Evolutionary conservation across 2,329 filamentous ascomycete genomes (phyloP), one percentile per base, ranked within the genome.

Genomic region (Chaetomium sp.): DNA sequence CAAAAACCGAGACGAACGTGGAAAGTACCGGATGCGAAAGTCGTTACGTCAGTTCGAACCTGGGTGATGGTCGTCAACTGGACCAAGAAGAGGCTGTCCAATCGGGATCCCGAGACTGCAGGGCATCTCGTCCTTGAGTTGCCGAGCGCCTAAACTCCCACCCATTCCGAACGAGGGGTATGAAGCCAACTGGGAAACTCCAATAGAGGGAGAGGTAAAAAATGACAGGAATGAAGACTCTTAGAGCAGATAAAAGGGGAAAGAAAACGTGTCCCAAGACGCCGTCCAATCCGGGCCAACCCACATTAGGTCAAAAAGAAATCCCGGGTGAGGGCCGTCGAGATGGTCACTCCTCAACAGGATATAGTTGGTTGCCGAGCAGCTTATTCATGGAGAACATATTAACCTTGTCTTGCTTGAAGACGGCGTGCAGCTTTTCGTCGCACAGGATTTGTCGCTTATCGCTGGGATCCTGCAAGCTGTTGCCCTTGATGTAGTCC

Each of bases 301-400:
- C 38, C 54, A 49, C 49, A 27, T 27, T 27, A 27, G 19, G 19
- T 27, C 11, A 42, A 42, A 40, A 48, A 43, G 38, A 40, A 45
- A 43, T 42, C 12, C 34, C 48, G 42, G 47, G n/a, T 36, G 19
- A 27, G 4, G 35, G n/a, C 36, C 19, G 19, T 4, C 33, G 14
- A 1, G 12, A 34, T 44, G n/a, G 43, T 52, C 54, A 60, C 46
- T 94, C 90, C 52, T 92, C 90, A 48, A 89, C 79, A 2, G 87
- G 88, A 68, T 95, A 96, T 41, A 97, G 78, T 67, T 97, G 92
- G 69, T 87, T 86, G 60, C 89, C 90, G 9, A 97, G 83, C 12
- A 96, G 82, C 77, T 96, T 96, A 77, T 96, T 97, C 92, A 99
- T 97, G 64, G 90, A 91, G 72, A 99, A 99, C 94, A 99, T 99